phyloP scores from a whole-genome alignment of 2,329 filamentous ascomycete species.

The Fusarium heterosporum region DNA sequence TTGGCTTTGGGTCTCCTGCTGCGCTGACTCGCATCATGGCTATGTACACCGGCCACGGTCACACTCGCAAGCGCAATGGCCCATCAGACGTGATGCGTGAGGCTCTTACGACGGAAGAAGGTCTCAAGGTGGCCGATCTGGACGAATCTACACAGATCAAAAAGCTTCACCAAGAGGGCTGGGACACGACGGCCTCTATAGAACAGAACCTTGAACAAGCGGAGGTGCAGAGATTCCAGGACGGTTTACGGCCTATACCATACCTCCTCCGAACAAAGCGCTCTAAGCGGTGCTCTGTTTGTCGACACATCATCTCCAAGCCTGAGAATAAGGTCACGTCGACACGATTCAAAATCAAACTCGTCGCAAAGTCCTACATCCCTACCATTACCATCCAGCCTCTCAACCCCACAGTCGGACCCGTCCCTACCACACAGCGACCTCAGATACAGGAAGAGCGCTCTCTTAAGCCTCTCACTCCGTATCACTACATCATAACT shows the following conservation, averaged over 20 bases:
- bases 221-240: conserved; percentile 71
- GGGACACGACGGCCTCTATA: conserved; percentile 69
- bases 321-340: conserved; percentile 91
- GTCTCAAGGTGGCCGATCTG: conserved; percentile 71
- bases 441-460: conserved; percentile 49
- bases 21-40: conserved; percentile 91
- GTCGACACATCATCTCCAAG: conserved; percentile 94
- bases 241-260: conserved; percentile 83
- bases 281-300: conserved; percentile 91
- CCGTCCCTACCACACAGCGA: conserved; percentile 52
- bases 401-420: conserved; percentile 57
- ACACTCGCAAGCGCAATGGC: conserved; percentile 73
- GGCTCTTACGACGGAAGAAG: conserved; percentile 76
- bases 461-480: conserved; percentile 66
- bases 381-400: conserved; percentile 82
- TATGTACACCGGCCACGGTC: conserved; percentile 78
- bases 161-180: conserved; percentile 69
- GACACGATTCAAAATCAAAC: conserved; percentile 90
- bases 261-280: conserved; percentile 90
- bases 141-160: conserved; percentile 72
- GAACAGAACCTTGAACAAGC: conserved; percentile 63
- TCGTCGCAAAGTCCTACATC: conserved; percentile 89
- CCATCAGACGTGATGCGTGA: conserved; percentile 84
- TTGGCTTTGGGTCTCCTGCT: conserved; percentile 78
- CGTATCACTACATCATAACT: conserved; percentile 85